Evolutionary conservation across 805 yeast genomes (phyloP).

Genomic region (Metschnikowia hibisci): DNA sequence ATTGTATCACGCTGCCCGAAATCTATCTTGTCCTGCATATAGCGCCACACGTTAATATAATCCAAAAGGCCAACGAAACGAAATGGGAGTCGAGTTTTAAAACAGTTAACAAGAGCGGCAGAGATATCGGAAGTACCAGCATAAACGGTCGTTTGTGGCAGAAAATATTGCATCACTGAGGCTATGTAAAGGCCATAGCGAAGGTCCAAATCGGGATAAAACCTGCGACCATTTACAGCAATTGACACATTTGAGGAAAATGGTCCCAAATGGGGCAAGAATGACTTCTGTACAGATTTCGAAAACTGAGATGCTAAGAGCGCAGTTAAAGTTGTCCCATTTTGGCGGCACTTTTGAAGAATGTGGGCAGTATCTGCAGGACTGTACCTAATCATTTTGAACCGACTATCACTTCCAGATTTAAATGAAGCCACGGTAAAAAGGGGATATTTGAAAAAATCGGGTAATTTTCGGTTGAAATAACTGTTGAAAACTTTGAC

Average conservation of each 20-base stretch:
- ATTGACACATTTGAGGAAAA: slow-evolving; percentile 8
- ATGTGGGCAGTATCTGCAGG: slow-evolving; percentile 5
- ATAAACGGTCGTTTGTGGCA: slow-evolving; percentile 1
- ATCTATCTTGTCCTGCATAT: not conserved
- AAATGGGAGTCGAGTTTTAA: slow-evolving; percentile 7
- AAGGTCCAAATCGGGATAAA: slow-evolving; percentile 7
- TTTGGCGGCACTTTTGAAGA: slow-evolving; percentile 6
- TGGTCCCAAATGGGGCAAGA: slow-evolving; percentile 4
- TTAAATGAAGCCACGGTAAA: slow-evolving; percentile 9
- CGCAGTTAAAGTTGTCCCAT: slow-evolving; percentile 12
- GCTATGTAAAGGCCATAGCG: slow-evolving; percentile 14
- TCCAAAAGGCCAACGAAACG: slow-evolving; percentile 7
- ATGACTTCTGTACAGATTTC: slow-evolving; percentile 4
- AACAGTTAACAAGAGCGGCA: not conserved
- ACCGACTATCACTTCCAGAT: slow-evolving; percentile 6
- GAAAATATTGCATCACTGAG: not conserved
- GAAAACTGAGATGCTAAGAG: slow-evolving; percentile 7
- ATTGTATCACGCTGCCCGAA: slow-evolving; percentile 8
- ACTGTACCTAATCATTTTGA: slow-evolving; percentile 5
- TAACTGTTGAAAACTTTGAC: slow-evolving; percentile 2
- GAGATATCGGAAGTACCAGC: slow-evolving; percentile 2
- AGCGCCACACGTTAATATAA: slow-evolving; percentile 9
- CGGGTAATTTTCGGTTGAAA: slow-evolving; percentile 4
- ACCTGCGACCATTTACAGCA: slow-evolving; percentile 14
- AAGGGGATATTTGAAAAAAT: slow-evolving; percentile 9